phyloP scores from a whole-genome alignment of 495 filamentous ascomycete species.

The Terfezia claveryi region DNA sequence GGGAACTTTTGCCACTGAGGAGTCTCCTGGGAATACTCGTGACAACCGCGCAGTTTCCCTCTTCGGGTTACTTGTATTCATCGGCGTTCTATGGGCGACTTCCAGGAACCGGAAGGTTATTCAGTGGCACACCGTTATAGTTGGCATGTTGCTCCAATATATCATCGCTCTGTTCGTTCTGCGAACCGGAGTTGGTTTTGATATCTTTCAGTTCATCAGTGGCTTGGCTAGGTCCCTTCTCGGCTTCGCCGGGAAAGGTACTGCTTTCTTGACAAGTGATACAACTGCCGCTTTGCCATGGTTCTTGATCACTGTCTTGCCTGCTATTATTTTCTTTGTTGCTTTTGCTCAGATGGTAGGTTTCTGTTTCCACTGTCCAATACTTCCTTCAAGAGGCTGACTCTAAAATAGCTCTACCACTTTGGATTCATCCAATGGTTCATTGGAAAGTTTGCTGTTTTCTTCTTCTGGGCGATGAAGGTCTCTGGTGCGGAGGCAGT shows the following conservation, averaged over 20 bases:
- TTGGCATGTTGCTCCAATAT: slow-evolving; percentile 73
- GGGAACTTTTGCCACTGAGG: slow-evolving; percentile 48
- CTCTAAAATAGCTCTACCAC: slow-evolving; percentile 34
- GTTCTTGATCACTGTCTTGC: slow-evolving; percentile 54
- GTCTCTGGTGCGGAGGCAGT: slow-evolving; percentile 90
- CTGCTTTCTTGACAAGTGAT: slow-evolving; percentile 42
- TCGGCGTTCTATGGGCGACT: slow-evolving; percentile 41
- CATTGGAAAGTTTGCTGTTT: slow-evolving; percentile 58
- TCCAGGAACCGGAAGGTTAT: slow-evolving; percentile 49
- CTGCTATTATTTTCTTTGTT: slow-evolving; percentile 85
- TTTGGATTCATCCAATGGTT: slow-evolving; percentile 66
- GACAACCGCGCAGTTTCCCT: slow-evolving; percentile 57
- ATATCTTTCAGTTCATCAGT: slow-evolving; percentile 79
- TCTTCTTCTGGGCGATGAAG: slow-evolving; percentile 75
- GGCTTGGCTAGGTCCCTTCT: slow-evolving; percentile 44
- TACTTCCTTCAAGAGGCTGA: background rate
- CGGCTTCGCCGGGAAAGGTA: slow-evolving; percentile 46
- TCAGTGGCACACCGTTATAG: slow-evolving; percentile 71
- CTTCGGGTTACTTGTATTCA: slow-evolving; percentile 56
- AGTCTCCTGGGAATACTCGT: slow-evolving; percentile 52
- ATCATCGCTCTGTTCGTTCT: slow-evolving; percentile 73
- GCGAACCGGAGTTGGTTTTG: slow-evolving; percentile 47
- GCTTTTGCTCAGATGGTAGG: slow-evolving; percentile 48
- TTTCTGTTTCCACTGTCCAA: background rate
- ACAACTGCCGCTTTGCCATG: slow-evolving; percentile 26